Evolutionary conservation across 495 filamentous ascomycete genomes (phyloP).

Genomic region (Aspergillus nidulans): DNA sequence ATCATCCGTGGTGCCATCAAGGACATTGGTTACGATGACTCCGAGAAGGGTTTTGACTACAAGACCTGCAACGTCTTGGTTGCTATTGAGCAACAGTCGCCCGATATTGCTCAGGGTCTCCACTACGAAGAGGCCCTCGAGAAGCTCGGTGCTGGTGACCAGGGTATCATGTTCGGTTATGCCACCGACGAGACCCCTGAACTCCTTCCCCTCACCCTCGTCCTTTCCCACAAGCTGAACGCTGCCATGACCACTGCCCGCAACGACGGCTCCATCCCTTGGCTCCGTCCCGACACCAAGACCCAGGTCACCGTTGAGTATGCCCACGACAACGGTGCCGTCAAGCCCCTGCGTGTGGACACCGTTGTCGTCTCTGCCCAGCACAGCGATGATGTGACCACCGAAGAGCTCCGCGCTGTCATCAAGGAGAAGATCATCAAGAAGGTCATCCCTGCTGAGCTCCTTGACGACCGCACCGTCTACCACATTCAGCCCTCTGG

Average conservation of each 20-base stretch:
- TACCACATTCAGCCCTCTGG: constrained; percentile 99
- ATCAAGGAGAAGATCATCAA: constrained; percentile 97
- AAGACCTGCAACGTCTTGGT: constrained; percentile 98
- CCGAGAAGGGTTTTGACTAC: constrained; percentile 98
- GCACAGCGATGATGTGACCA: constrained; percentile 84
- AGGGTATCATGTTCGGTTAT: constrained; percentile 99
- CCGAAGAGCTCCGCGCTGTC: constrained; percentile 88
- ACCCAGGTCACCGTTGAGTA: constrained; percentile 99
- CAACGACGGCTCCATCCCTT: constrained; percentile 79
- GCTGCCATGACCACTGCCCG: constrained; percentile 83
- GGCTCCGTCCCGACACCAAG: constrained; percentile 98
- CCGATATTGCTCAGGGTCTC: constrained; percentile 97
- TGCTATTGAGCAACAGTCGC: constrained; percentile 98
- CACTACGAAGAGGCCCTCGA: constrained; percentile 95
- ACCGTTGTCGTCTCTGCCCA: constrained; percentile 96
- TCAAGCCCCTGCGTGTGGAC: constrained; percentile 88
- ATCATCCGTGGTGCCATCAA: constrained; percentile 92
- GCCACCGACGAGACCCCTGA: constrained; percentile 99
- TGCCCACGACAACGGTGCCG: constrained; percentile 89
- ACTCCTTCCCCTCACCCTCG: constrained; percentile 86
- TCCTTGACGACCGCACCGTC: constrained; percentile 84
- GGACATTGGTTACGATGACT: constrained; percentile 97
- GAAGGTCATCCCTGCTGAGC: constrained; percentile 85
- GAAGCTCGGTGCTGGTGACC: constrained; percentile 97
- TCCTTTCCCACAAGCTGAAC: constrained; percentile 95